Evolutionary conservation across 371 early-diverging fungal genomes (phyloP).

Genomic region (Batkoa obscura): DNA sequence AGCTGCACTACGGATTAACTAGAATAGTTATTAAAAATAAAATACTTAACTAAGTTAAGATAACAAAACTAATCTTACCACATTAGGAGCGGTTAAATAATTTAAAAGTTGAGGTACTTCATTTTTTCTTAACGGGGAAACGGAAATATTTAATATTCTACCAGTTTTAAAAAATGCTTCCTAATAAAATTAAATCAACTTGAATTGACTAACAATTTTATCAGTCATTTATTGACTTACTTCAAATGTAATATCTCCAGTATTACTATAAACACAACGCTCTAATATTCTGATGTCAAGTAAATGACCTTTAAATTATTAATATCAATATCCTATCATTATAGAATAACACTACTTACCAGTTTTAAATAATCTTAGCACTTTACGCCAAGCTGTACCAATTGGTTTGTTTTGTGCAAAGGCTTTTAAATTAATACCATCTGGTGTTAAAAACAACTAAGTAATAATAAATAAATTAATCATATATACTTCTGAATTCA

Average conservation of each 20-base stretch:
- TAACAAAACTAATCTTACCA: constrained; percentile 20
- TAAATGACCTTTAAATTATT: constrained; percentile 25
- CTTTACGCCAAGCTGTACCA: constrained; percentile 32
- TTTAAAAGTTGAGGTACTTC: constrained; percentile 52
- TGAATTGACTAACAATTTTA: too few species aligned
- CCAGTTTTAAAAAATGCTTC: constrained; percentile 43
- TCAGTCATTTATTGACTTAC: too few species aligned
- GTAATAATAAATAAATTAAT: background rate
- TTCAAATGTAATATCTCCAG: constrained; percentile 51
- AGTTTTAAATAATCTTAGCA: constrained; percentile 38
- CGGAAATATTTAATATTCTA: constrained; percentile 47
- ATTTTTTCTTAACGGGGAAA: constrained; percentile 37
- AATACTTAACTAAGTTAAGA: too few species aligned
- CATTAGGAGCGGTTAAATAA: constrained; percentile 53
- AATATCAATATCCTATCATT: background rate
- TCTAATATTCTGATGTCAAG: constrained; percentile 48
- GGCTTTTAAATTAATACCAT: constrained; percentile 38
- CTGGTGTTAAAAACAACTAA: constrained; percentile 31
- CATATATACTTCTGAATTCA: background rate
- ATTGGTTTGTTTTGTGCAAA: constrained; percentile 27
- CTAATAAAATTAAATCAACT: too few species aligned
- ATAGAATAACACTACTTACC: constrained; percentile 23
- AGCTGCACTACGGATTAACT: constrained; percentile 55
- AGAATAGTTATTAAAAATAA: background rate
- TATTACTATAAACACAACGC: constrained; percentile 40